These are phyloP conservation scores for Persicaria tinctoria DNA, from an alignment of 148 eudicot genomes.

Conservation along the genomic window DNA sequence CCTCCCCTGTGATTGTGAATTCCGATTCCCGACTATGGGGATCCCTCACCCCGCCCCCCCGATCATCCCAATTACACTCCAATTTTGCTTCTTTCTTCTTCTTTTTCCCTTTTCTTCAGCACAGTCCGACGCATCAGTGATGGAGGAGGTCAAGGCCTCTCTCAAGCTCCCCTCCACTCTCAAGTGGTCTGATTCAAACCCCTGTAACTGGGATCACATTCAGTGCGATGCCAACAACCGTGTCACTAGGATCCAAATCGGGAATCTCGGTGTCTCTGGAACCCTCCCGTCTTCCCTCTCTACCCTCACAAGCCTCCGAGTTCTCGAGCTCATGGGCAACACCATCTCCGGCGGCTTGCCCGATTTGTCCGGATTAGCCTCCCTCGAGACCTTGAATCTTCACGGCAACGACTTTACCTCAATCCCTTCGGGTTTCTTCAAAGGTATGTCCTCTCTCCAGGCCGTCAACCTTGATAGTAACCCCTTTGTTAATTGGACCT, in stretches of 20 bases:
- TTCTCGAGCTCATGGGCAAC: conserved; percentile 48
- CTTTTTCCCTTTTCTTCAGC: conserved; percentile 10
- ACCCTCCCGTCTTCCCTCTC: conserved; percentile 34
- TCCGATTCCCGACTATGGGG: neutral
- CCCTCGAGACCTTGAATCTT: conserved; percentile 39
- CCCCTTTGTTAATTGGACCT: conserved; percentile 45
- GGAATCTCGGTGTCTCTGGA: conserved; percentile 31
- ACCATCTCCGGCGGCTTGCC: conserved; percentile 52
- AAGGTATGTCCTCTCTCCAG: conserved; percentile 37
- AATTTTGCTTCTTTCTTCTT: conserved; percentile 3
- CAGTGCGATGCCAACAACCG: conserved; percentile 33
- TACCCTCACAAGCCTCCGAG: conserved; percentile 35
- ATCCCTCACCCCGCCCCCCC: neutral
- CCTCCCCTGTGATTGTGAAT: neutral
- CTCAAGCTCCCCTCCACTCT: conserved; percentile 38
- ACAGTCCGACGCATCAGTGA: conserved; percentile 52
- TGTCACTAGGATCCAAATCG: conserved; percentile 63
- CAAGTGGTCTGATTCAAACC: conserved; percentile 46
- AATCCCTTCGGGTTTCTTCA: conserved; percentile 49
- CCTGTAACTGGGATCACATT: conserved; percentile 44
- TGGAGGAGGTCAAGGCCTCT: conserved; percentile 40
- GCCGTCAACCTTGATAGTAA: conserved; percentile 52
- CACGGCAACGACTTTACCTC: conserved; percentile 39
- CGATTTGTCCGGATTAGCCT: conserved; percentile 44
- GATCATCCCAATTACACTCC: neutral